A percentile compares a stretch with the other conserved stretches of the same genome.
Conservation (phyloP, 139 green algal species). For the Pedinophyceae sp. region DNA sequence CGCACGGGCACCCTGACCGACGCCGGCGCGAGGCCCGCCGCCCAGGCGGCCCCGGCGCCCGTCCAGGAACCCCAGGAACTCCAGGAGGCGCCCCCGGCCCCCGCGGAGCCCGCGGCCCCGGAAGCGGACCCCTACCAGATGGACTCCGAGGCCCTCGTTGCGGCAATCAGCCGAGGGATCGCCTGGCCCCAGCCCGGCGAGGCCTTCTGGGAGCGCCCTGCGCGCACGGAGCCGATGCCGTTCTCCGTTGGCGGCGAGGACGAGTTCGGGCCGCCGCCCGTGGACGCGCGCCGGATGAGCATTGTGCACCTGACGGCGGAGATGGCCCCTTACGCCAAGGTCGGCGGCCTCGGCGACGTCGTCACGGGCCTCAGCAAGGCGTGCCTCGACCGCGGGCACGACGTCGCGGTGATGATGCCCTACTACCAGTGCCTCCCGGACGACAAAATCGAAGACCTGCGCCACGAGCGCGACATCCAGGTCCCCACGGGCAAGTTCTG, state of each 20-base stretch:
- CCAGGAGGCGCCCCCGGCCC: too few species aligned
- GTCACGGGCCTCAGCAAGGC: slow-evolving; percentile 58
- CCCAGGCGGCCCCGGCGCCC: too few species aligned
- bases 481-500: slow-evolving; percentile 22
- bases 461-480: slow-evolving; percentile 37
- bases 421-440: slow-evolving; percentile 76
- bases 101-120: too few species aligned
- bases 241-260: background rate
- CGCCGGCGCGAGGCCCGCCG: too few species aligned
- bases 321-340: slow-evolving; percentile 84
- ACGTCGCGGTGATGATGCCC: slow-evolving; percentile 51
- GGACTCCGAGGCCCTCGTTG: too few species aligned
- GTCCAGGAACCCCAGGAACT: too few species aligned
- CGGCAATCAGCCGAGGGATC: too few species aligned
- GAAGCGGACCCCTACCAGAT: too few species aligned
- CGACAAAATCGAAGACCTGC: slow-evolving; percentile 37
- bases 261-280: background rate
- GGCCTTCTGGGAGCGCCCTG: slow-evolving; percentile 22
- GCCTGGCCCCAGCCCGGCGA: slow-evolving; percentile 16
- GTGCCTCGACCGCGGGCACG: slow-evolving; percentile 45
- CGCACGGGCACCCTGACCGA: too few species aligned
- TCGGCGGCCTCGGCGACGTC: slow-evolving; percentile 88
- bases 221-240: slow-evolving; percentile 16
- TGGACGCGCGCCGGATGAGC: slow-evolving; percentile 33
- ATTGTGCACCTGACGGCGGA: slow-evolving; percentile 83